These are phyloP conservation scores for Globisporangium mamillatum DNA, from an alignment of 352 stramenopile species.

Conservation along the genomic window DNA sequence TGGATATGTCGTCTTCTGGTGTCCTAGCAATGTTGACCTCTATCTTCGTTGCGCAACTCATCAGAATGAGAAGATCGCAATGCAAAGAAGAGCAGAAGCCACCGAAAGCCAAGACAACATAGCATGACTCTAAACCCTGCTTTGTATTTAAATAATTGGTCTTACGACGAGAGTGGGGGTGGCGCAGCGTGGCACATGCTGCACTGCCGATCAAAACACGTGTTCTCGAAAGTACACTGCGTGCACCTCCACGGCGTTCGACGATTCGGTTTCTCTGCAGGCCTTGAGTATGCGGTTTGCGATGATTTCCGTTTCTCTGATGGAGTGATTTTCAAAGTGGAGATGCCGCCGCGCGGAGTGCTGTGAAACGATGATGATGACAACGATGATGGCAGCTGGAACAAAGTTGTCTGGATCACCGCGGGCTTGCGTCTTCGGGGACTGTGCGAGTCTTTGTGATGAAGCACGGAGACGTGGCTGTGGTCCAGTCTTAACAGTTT, in stretches of 20 bases:
- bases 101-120: conserved; percentile 8
- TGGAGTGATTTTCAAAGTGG: conserved; percentile 1
- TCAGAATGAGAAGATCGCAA: not conserved
- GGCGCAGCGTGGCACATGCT: conserved; percentile 56
- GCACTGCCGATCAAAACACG: conserved; percentile 65
- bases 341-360: not conserved
- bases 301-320: not conserved
- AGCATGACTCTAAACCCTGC: conserved; percentile 9
- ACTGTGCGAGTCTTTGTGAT: conserved; percentile 31
- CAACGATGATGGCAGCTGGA: conserved; percentile 22
- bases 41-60: conserved; percentile 12
- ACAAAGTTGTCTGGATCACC: conserved; percentile 40
- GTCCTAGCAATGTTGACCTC: conserved; percentile 14
- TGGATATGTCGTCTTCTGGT: conserved; percentile 20
- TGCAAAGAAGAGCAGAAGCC: not conserved
- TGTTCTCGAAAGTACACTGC: conserved; percentile 74
- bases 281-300: conserved; percentile 5
- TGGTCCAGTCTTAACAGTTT: conserved; percentile 24
- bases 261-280: conserved; percentile 7
- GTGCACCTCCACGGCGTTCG: conserved; percentile 47
- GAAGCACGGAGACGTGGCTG: conserved; percentile 8
- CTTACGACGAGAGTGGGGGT: conserved; percentile 16
- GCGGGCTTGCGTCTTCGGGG: conserved; percentile 22
- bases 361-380: conserved; percentile 9
- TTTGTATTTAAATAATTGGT: conserved; percentile 14